Base-by-base conservation (phyloP, 495 filamentous ascomycete genomes). In the Neurospora sp. region DNA sequence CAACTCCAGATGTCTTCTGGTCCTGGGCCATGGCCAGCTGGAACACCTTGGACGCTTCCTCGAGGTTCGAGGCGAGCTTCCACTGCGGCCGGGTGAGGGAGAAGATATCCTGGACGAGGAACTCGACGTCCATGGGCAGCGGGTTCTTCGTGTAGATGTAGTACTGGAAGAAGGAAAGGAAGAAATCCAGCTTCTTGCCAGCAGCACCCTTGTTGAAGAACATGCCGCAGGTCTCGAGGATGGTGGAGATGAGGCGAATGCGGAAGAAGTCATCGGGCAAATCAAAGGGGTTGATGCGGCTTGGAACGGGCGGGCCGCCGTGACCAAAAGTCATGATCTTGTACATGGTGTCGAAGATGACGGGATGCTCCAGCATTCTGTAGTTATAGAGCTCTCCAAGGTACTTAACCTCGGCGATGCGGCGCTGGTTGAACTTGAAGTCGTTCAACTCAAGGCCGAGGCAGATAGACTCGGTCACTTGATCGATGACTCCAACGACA, bases 121-220 rank as follows among this genome's bases (percentile, higher is more conserved):
- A 99, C 74, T 99, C 96, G 70, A 98, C 90, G 77, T 98, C 96
- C 94, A 98, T 97, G 3, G 96, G 96, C 53, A 97, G 79, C 3
- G 92, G 86, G 12, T 96, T 92, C 81, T 99, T 99, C n/a, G 91
- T 92, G 76, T 90, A 89, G 73, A 97, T 91, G 84, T 99, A 99
- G 79, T 97, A 98, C 88, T 94, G 96, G 80, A 98, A 94, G 82
- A 98, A 99, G 0, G 91, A 95, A 70, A 99, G 86, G 85, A 98
- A 99, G 82, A 97, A 98, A 78, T 99, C 96, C 17, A 99, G 87
- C 84, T 98, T 99, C 85, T 97, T 98, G 78, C 94, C 96, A 1
- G 94, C 90, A 41, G 90, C 89, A 6, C 96, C 96, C 70, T 94
- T 91, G 81, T 98, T 94, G 78, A 97, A 99, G 82, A 93, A 98